Percentiles rank a stretch among this genome's conserved stretches.
These are phyloP conservation scores for Saxophila tyrrhenica DNA, from an alignment of 495 filamentous ascomycete species.

Conservation along the genomic window DNA sequence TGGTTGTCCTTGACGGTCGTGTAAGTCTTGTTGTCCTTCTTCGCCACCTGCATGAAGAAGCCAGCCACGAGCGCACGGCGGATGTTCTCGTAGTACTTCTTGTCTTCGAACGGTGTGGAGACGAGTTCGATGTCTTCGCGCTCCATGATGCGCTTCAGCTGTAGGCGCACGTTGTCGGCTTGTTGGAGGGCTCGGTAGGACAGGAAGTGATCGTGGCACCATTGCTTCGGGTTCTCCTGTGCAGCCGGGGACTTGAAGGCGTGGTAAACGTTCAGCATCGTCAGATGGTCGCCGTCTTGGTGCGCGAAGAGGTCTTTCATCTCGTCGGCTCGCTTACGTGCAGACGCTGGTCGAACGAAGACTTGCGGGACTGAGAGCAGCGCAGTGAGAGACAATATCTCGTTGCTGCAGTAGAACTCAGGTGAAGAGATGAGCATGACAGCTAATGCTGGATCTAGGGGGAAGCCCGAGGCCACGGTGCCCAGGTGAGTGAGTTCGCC, in stretches of 20 bases:
- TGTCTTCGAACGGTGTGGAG: conserved; percentile 82
- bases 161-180: conserved; percentile 83
- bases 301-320: conserved; percentile 95
- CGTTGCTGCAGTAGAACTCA: conserved; percentile 98
- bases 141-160: conserved; percentile 95
- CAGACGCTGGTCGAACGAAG: conserved; percentile 74
- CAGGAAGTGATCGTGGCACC: conserved; percentile 98
- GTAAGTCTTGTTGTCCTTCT: conserved; percentile 79
- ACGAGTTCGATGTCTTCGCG: conserved; percentile 72
- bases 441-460: conserved; percentile 85
- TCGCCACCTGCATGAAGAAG: conserved; percentile 99
- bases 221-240: conserved; percentile 66
- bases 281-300: conserved; percentile 86
- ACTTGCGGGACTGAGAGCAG: conserved; percentile 91
- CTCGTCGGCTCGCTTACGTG: conserved; percentile 87
- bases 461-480: conserved; percentile 84
- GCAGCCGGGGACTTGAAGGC: conserved; percentile 74
- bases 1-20: conserved; percentile 90
- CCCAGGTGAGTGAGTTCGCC: conserved; percentile 81
- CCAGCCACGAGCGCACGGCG: conserved; percentile 84
- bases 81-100: conserved; percentile 97
- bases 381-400: conserved; percentile 89
- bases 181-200: conserved; percentile 77
- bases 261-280: conserved; percentile 95
- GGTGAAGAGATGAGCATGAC: conserved; percentile 97